These are phyloP conservation scores for Skeletonema grethae DNA, from an alignment of 108 stramenopile genomes.

Conservation along the genomic window DNA sequence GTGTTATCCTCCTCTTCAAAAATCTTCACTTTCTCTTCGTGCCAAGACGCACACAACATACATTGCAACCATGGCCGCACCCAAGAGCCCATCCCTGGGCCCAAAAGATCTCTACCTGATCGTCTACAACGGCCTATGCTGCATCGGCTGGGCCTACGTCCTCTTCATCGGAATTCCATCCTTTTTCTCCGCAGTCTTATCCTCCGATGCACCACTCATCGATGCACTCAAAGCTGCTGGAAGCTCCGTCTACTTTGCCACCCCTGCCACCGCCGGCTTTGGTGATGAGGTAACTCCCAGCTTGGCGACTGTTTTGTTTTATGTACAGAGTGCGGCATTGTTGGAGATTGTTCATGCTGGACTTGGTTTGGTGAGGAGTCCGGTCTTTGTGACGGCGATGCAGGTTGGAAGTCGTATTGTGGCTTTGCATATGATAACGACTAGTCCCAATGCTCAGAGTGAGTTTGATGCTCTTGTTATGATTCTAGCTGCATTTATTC, in stretches of 20 bases:
- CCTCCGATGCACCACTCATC: slow-evolving; percentile 13
- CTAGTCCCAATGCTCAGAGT: slow-evolving; percentile 78
- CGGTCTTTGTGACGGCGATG: slow-evolving; percentile 88
- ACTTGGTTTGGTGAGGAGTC: slow-evolving; percentile 91
- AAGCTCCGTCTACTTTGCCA: slow-evolving; percentile 32
- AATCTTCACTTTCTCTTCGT: neutral
- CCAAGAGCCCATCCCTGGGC: slow-evolving; percentile 14
- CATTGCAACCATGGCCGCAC: neutral
- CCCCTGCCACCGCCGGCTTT: slow-evolving; percentile 51
- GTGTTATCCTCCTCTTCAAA: neutral
- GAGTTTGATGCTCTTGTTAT: slow-evolving; percentile 22
- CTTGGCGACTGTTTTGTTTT: slow-evolving; percentile 51
- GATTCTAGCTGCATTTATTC: neutral
- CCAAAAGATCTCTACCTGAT: slow-evolving; percentile 82
- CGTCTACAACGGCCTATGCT: slow-evolving; percentile 86
- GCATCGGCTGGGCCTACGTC: slow-evolving; percentile 87
- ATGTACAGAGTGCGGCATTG: slow-evolving; percentile 78
- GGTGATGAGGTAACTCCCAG: slow-evolving; percentile 22
- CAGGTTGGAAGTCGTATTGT: slow-evolving; percentile 90
- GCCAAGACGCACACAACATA: too few relatives aligned
- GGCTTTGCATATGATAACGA: slow-evolving; percentile 72
- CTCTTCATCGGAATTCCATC: slow-evolving; percentile 59
- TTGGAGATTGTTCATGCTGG: slow-evolving; percentile 92
- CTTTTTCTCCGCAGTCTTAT: slow-evolving; percentile 24
- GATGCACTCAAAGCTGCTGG: slow-evolving; percentile 23